Base-by-base conservation (phyloP, 2,329 filamentous ascomycete genomes). In the Aspergillus quadricinctus region DNA sequence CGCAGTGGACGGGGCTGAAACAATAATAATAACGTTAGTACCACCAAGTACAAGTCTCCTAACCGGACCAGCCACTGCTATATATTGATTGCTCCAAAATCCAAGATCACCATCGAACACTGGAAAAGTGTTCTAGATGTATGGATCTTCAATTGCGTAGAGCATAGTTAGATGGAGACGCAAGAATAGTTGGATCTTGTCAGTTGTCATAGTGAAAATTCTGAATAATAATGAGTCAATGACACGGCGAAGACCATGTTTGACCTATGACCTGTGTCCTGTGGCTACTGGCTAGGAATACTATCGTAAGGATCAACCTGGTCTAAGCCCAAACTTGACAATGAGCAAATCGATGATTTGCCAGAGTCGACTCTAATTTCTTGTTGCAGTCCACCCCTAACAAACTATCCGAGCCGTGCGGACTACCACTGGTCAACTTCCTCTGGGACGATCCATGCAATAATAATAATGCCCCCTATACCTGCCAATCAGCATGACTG, bases 401-500 rank as follows among this genome's bases (percentile, higher is more conserved):
- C 53, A 23, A 21, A 45, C 48, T 57, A 57, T 53, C 57, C 56
- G 56, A 57, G 57, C 57, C 55, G 57, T 57, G 53, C 50, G 52
- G 49, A 31, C 54, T 40, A 55, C 55, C 57, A 59, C 43, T 59
- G 57, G 54, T 41, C 48, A 1, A 43, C n/a, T n/a, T 1, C 5
- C 14, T 40, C 49, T 37, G 55, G 52, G 25, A 50, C 29, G 2
- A 46, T 50, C 21, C 49, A 35, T 31, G 48, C 31, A 31, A n/a
- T n/a, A n/a, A n/a, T n/a, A n/a, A n/a, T n/a, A n/a, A 45, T 14
- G 23, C 19, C 10, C 35, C 50, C 41, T 17, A 9, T 21, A 8
- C 14, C 41, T 37, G 45, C 57, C 57, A 59, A 59, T 59, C 25
- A 52, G 9, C 21, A n/a, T n/a, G 21, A 10, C 2, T n/a, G n/a